These are phyloP conservation scores for Arxiozyma bovina DNA, from an alignment of 1,139 yeast species.

Conservation along the genomic window DNA sequence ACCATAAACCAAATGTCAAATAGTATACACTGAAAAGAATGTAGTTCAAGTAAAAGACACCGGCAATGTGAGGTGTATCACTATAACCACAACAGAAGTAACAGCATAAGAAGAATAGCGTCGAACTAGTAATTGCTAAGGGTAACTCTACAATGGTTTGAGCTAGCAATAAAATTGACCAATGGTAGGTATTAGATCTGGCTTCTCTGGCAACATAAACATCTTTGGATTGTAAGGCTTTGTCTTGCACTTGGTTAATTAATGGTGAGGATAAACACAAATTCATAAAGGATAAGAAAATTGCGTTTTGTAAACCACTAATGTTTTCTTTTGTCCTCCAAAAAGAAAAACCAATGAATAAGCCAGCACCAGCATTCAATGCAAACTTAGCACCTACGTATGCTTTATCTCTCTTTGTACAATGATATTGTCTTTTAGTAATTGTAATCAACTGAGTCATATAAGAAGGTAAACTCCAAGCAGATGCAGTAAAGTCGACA, in stretches of 20 bases:
- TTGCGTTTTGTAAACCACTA: constrained; percentile 44
- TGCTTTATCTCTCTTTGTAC: constrained; percentile 37
- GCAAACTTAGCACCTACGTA: constrained; percentile 37
- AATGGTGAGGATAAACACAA: constrained; percentile 45
- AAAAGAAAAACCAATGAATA: constrained; percentile 50
- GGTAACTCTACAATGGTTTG: constrained; percentile 46
- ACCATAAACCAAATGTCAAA: constrained; percentile 43
- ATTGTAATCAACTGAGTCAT: constrained; percentile 27
- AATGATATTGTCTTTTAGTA: constrained; percentile 31
- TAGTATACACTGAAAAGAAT: constrained; percentile 44
- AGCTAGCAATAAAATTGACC: constrained; percentile 46
- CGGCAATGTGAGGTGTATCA: constrained; percentile 42
- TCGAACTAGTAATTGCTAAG: constrained; percentile 40
- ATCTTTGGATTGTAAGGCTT: constrained; percentile 45
- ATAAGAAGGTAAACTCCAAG: constrained; percentile 28
- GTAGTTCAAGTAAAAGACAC: constrained; percentile 41
- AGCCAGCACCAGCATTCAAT: constrained; percentile 38
- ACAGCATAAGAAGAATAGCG: constrained; percentile 42
- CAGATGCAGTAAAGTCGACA: constrained; percentile 29
- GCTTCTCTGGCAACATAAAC: constrained; percentile 52
- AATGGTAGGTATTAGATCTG: constrained; percentile 53
- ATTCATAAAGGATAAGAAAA: constrained; percentile 45
- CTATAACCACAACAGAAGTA: constrained; percentile 48
- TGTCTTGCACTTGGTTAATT: constrained; percentile 50
- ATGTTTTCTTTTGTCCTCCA: constrained; percentile 43